Evolutionary conservation across 2,329 filamentous ascomycete genomes (phyloP).

Genomic region (Oidium heveae): DNA sequence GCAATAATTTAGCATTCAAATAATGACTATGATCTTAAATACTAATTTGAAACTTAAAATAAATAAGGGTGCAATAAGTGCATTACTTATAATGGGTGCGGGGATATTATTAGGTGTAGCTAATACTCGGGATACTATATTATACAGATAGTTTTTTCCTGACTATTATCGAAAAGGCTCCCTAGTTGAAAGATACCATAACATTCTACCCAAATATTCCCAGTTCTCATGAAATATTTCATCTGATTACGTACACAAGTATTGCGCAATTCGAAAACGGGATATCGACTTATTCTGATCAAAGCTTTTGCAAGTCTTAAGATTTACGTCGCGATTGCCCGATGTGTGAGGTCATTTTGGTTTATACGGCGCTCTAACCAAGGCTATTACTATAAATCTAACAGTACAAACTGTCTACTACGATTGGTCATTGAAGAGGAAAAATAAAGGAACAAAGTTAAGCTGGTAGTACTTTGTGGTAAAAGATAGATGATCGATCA

Average conservation of each 20-base stretch:
- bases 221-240: background rate
- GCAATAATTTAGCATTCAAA: no score
- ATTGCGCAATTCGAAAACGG: background rate
- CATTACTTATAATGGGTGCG: no score
- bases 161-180: no score
- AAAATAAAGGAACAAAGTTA: background rate
- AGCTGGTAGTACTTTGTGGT: background rate
- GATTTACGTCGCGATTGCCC: background rate
- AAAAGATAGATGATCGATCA: conserved; percentile 7
- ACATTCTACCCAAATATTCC: background rate
- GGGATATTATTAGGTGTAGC: no score
- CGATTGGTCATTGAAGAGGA: background rate
- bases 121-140: no score
- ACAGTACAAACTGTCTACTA: background rate
- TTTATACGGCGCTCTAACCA: background rate
- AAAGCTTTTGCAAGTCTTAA: background rate
- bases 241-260: background rate
- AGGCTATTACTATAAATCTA: background rate
- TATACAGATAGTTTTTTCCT: no score
- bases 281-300: background rate
- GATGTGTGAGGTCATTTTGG: background rate
- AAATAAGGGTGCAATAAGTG: no score
- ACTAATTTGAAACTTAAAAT: no score
- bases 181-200: background rate
- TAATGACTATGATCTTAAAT: no score